phyloP scores from a whole-genome alignment of 805 yeast genomes.

The Schizosaccharomyces lindneri region DNA sequence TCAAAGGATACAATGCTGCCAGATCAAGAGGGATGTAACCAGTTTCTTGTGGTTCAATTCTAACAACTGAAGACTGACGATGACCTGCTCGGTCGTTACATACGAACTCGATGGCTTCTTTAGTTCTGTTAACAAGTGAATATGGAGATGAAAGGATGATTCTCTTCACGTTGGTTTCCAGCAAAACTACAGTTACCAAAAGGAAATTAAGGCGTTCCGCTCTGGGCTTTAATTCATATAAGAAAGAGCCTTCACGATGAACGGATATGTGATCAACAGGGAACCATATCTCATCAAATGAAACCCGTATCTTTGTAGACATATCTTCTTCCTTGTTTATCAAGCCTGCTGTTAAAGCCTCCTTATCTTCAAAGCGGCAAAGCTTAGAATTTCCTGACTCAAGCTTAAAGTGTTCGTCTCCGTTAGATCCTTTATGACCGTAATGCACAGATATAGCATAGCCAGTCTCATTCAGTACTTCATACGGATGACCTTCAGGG shows the following conservation, averaged over 20 bases:
- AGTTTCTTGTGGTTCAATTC: background rate
- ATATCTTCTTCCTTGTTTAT: background rate
- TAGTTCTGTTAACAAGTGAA: background rate
- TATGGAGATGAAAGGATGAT: background rate
- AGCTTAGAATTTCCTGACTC: background rate
- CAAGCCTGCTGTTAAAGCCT: background rate
- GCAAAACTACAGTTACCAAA: background rate
- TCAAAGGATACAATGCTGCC: slow-evolving; percentile 17
- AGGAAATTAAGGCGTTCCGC: background rate
- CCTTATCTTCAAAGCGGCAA: background rate
- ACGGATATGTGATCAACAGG: background rate
- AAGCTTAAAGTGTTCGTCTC: background rate
- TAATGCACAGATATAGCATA: background rate
- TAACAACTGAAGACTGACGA: background rate
- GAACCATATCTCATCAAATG: background rate
- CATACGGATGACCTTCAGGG: background rate
- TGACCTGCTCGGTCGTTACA: background rate
- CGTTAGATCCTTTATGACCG: background rate
- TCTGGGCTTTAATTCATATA: background rate
- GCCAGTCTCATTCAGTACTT: background rate
- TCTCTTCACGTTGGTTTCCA: background rate
- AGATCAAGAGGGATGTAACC: background rate
- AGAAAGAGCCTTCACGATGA: background rate
- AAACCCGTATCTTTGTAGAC: background rate
- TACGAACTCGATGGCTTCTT: background rate